A percentile compares a stretch with the other conserved stretches of the same genome.
phyloP scores from a whole-genome alignment of 2,329 filamentous ascomycete species.

The Pseudogymnoascus sp. region DNA sequence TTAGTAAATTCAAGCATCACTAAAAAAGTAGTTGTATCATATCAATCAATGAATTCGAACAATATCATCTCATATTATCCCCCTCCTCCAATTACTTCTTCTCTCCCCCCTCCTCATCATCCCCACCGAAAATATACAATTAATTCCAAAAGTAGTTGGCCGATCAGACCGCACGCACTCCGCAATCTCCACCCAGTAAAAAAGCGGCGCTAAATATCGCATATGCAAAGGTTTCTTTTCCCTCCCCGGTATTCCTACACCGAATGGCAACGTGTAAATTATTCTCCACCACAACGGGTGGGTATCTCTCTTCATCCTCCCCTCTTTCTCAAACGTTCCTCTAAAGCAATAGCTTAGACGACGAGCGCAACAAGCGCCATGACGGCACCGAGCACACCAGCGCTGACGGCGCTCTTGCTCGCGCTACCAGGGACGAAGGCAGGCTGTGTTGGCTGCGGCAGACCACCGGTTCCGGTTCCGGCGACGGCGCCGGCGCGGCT shows the following conservation, averaged over 20 bases:
- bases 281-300: not conserved
- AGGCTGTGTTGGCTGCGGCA: not conserved
- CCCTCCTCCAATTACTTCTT: not conserved
- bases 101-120: not conserved
- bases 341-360: not conserved
- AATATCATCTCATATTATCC: not conserved
- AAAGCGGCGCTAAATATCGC: slow-evolving; percentile 8
- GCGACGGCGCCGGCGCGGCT: not conserved
- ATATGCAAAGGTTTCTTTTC: not conserved
- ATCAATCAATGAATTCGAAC: not conserved
- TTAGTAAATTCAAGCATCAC: not conserved
- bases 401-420: not conserved
- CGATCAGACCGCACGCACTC: slow-evolving; percentile 6
- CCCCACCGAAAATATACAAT: not conserved
- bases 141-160: not conserved
- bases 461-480: not conserved
- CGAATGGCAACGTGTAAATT: slow-evolving; percentile 8
- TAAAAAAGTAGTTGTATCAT: not conserved
- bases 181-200: not conserved
- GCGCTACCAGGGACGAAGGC: not conserved
- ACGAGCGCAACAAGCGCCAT: not conserved
- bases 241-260: not conserved
- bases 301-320: not conserved
- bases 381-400: not conserved
- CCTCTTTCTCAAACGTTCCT: not conserved